Conservation (phyloP, 2,329 filamentous ascomycete species). For the Raffaelea ambrosiae region DNA sequence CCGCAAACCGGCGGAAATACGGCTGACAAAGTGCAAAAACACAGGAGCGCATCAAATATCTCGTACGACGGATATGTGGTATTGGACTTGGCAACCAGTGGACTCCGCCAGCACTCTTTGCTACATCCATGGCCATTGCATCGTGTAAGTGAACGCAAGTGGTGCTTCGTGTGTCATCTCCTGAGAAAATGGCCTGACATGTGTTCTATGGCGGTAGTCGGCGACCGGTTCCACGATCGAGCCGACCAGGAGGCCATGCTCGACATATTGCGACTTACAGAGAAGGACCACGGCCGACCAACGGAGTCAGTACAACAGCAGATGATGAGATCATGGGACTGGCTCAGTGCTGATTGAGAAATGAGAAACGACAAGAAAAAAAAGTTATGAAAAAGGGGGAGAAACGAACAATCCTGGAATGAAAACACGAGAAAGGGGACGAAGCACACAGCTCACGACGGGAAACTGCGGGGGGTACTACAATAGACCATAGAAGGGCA, state of each 20-base stretch:
- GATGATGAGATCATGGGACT: conserved; percentile 21
- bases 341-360: conserved; percentile 7
- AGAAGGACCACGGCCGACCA: conserved; percentile 22
- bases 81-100: conserved; percentile 48
- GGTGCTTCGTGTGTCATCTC: neutral
- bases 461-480: too few species aligned
- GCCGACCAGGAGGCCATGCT: conserved; percentile 21
- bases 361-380: neutral
- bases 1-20: too few species aligned
- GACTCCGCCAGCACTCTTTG: conserved; percentile 46
- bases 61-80: conserved; percentile 47
- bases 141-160: conserved; percentile 31
- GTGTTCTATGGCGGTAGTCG: conserved; percentile 14
- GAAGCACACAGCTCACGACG: too few species aligned
- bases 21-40: too few species aligned
- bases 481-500: too few species aligned
- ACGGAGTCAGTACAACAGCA: conserved; percentile 21
- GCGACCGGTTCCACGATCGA: conserved; percentile 19
- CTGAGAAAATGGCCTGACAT: neutral
- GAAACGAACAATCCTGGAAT: neutral
- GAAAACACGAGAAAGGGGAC: neutral
- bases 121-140: conserved; percentile 46
- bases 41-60: conserved; percentile 28
- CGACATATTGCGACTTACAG: conserved; percentile 20
- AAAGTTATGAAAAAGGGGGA: neutral